Evolutionary conservation across 106 monocot species (phyloP), one percentile per base, ranked within the genome.

Genomic region (Allium fistulosum): DNA sequence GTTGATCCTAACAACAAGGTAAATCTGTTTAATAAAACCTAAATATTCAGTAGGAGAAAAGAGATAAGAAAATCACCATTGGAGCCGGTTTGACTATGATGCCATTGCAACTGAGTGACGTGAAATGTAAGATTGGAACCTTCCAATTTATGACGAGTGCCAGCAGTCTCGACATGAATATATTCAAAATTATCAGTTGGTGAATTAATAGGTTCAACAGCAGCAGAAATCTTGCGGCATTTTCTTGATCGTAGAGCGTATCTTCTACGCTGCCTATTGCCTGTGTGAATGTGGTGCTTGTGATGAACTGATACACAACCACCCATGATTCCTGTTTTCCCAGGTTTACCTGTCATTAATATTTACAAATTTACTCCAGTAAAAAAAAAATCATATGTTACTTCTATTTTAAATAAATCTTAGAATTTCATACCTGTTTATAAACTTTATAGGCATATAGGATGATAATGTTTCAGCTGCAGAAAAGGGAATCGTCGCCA

Each of bases 71-170:
- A 37, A 37, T 37, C 80, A 87, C 80, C 87, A 75, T 83, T 82
- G 17, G 71, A 60, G 27, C 78, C 80, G 49, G 65, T 80, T 58
- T 86, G 81, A 67, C 67, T 69, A 37, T 86, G 80, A 68, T 85
- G 82, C 87, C 87, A 87, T 65, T 83, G 79, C 46, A 87, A 17
- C 65, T 87, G 82, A 10, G 82, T 87, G 50, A 80, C 77, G 70
- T 87, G 87, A 22, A 87, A 77, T 47, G 78, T 87, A 13, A 82
- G 59, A 74, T 82, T 87, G 14, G 87, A 80, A 49, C 62, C 77
- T 17, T 82, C 87, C 10, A 80, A 83, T 26, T 79, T 83, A 15
- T 70, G 59, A 53, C 53, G 61, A 68, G 82, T 63, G 9, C 63
- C 60, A 17, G 73, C 82, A 11, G 67, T 26, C 51, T 53, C 67